Percentiles rank a stretch among this genome's conserved stretches.
Conservation (phyloP, 2,329 filamentous ascomycete genomes). For the Aspergillus pseudonomiae region DNA sequence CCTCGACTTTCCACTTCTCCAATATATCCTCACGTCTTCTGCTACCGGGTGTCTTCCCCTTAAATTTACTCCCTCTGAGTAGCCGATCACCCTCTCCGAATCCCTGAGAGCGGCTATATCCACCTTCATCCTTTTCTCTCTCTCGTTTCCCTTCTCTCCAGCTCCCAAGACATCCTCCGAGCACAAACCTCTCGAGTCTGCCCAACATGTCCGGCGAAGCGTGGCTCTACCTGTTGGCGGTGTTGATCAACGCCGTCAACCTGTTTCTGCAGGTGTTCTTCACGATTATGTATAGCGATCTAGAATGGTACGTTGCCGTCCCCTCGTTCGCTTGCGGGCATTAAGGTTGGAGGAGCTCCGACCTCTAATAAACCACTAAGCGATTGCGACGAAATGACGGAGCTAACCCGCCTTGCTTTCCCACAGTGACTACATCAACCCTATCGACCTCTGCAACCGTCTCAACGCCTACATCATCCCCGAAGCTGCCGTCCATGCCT, state of each 20-base stretch:
- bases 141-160: constrained; percentile 6
- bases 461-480: constrained; percentile 99
- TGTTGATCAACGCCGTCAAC: constrained; percentile 99
- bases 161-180: constrained; percentile 4
- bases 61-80: background rate
- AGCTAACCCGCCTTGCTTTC: constrained; percentile 33
- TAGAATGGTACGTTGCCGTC: constrained; percentile 86
- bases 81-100: background rate
- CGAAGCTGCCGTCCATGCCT: constrained; percentile 95
- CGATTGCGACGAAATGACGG: constrained; percentile 15
- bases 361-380: background rate
- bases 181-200: background rate
- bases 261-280: constrained; percentile 99
- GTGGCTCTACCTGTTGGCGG: constrained; percentile 96
- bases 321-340: background rate
- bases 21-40: background rate
- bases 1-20: constrained; percentile 4
- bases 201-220: constrained; percentile 90
- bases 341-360: background rate
- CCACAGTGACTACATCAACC: constrained; percentile 96
- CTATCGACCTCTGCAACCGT: constrained; percentile 99
- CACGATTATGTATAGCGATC: constrained; percentile 99
- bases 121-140: background rate
- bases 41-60: background rate
- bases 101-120: background rate